Base-by-base conservation (phyloP, 192 early-diverging fungal genomes). In the Anaeromyces robustus region DNA sequence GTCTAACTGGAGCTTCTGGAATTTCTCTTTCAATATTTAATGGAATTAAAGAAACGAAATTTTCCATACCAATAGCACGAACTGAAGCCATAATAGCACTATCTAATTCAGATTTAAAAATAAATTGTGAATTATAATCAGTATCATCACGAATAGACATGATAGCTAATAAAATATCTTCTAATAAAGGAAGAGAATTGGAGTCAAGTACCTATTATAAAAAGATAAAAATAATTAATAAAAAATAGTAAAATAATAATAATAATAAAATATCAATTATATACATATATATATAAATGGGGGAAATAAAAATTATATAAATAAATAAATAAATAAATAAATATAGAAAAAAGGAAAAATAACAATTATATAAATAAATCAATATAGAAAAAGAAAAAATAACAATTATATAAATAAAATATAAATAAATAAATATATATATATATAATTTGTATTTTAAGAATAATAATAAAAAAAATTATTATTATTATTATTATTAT, bases 21-120 rank as follows among this genome's bases (percentile, higher is more conserved):
- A n/a, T 82, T 29, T 92, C 89, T 29, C 84, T 85, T 77, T 93
- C 92, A 79, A 99, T 90, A 84, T 99, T 99, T 32, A 98, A 85
- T 14, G 95, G 95, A 17, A 96, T 84, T 11, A 92, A 84, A 29
- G 85, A 78, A 78, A 95, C 85, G 81, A 98, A 96, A 29, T 82
- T 84, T 80, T 92, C 90, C 28, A 96, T 91, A 14, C 96, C 96
- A 78, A 96, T 87, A 11, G 92, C 89, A 30, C 91, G 87, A 79
- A 96, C 89, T 17, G 95, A 95, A 0, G 92, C 90, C 19, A 92
- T 91, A 30, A 99, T 84, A 2, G 93, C 92, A 13, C 88, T 87
- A 52, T 98, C 96, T 31, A 97, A 87, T 83, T 95, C 93, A 52
- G 90, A 89, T 85, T 97, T 97, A 85, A 92, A 93, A 77, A 92